Base-by-base conservation (phyloP, 257 asterid genomes). In the Nicotiana noctiflora region DNA sequence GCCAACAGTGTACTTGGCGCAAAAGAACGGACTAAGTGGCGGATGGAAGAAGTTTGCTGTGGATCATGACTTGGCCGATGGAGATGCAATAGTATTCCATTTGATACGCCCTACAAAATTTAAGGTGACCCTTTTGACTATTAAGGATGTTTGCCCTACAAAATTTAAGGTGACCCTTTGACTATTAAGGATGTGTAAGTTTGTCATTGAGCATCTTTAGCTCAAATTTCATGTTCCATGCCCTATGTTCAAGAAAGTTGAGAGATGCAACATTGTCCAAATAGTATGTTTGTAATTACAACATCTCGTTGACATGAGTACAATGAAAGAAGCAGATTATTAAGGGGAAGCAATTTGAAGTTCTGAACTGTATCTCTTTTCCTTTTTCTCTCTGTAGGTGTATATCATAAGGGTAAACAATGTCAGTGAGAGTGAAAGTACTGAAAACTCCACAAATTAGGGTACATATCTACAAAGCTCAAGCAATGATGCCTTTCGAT, bases 11-110 rank as follows among this genome's bases (percentile, higher is more conserved):
- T 91, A 93, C 76, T 83, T 95, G 75, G 88, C 93, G 52, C 88
- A 93, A 23, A 95, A 95, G 82, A 57, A 72, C 10, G 98, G 97
- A 37, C 94, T 95, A 14, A 95, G 99, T 18, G 99, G 98, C 14
- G 99, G 99, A 29, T 95, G 99, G 98, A 95, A 91, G 81, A 88
- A 83, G 82, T 95, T 95, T 56, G 74, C 99, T 1, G 89, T 93
- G 52, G 98, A 93, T 84, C 99, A 95, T 72, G 87, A 85, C 67
- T 90, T 93, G 84, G 98, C 86, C 0, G 98, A 95, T 72, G 98
- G 99, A 0, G 99, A 95, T 84, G 93, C 98, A 0, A 80, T 95
- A 19, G 89, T 95, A 40, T 93, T 93, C 85, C 97, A 92, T 86
- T 57, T 89, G 64, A 84, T 86, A 63, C 82, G 80, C 72, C 92